phyloP scores from a whole-genome alignment of 441 rosid species.

The Populus hybrid region DNA sequence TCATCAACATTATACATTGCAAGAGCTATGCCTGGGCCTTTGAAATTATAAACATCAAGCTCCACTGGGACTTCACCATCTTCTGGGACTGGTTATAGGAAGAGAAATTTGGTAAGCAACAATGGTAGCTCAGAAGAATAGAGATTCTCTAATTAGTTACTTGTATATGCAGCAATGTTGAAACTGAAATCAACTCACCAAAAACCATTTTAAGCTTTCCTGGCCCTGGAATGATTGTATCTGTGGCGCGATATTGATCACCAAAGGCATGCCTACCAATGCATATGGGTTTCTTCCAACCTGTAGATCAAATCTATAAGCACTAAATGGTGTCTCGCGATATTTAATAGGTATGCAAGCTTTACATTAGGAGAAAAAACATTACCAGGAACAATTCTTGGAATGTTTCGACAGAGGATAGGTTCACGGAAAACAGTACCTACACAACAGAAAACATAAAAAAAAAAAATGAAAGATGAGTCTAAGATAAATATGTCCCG shows the following conservation, averaged over 20 bases:
- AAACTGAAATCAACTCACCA: constrained; percentile 47
- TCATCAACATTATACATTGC: constrained; percentile 97
- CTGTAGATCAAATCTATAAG: constrained; percentile 37
- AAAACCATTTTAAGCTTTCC: constrained; percentile 93
- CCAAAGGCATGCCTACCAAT: constrained; percentile 99
- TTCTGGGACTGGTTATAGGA: constrained; percentile 55
- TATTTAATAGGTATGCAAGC: neutral
- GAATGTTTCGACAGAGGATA: constrained; percentile 79
- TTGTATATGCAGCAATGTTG: constrained; percentile 13
- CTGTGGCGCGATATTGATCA: constrained; percentile 95
- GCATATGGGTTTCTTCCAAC: constrained; percentile 95
- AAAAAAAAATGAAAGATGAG: neutral
- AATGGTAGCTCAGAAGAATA: constrained; percentile 2
- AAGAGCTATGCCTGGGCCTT: constrained; percentile 94
- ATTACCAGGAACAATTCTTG: constrained; percentile 85
- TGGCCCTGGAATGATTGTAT: constrained; percentile 63
- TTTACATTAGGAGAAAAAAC: constrained; percentile 1
- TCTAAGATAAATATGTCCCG: neutral
- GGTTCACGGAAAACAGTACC: constrained; percentile 99
- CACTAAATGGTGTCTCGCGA: constrained; percentile 13
- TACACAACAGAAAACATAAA: constrained; percentile 28
- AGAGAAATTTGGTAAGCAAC: constrained; percentile 9
- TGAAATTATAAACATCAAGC: constrained; percentile 73
- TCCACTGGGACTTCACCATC: constrained; percentile 55
- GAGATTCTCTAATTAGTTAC: neutral